Evolutionary conservation across 495 filamentous ascomycete species (phyloP).

Genomic region (Podospora conica): DNA sequence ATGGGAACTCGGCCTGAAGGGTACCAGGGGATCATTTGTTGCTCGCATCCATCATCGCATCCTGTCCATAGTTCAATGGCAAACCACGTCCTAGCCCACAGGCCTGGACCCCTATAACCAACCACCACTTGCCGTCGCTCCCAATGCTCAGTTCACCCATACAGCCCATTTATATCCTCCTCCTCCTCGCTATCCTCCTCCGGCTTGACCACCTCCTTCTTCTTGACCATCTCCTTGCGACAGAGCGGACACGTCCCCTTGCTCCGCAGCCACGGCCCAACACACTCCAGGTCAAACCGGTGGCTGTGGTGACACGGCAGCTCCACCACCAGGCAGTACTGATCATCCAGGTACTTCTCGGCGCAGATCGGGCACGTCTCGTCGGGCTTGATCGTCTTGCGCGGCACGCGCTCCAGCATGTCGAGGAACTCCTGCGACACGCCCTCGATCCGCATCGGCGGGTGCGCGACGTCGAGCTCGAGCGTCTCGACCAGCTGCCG

Average conservation of each 20-base stretch:
- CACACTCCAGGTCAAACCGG: slow-evolving; percentile 87
- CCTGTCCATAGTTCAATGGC: neutral
- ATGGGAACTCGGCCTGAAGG: neutral
- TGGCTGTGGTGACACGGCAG: slow-evolving; percentile 79
- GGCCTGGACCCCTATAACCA: neutral
- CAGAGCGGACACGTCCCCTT: slow-evolving; percentile 89
- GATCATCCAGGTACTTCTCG: slow-evolving; percentile 73
- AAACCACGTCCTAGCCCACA: neutral
- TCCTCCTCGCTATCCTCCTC: slow-evolving; percentile 47
- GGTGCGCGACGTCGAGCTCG: slow-evolving; percentile 55
- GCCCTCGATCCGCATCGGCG: slow-evolving; percentile 63
- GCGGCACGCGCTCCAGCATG: slow-evolving; percentile 70
- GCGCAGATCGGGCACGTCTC: slow-evolving; percentile 84
- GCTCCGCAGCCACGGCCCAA: slow-evolving; percentile 84
- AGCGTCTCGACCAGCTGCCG: slow-evolving; percentile 56
- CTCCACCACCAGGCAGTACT: slow-evolving; percentile 75
- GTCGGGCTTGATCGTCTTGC: slow-evolving; percentile 55
- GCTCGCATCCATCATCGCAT: neutral
- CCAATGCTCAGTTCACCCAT: slow-evolving; percentile 32
- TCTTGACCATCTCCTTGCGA: slow-evolving; percentile 69
- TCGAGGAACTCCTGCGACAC: slow-evolving; percentile 78
- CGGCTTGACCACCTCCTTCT: slow-evolving; percentile 51
- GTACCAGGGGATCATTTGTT: neutral
- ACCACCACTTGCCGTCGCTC: neutral
- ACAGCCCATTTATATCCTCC: slow-evolving; percentile 69